A percentile compares a stretch with the other conserved stretches of the same genome.
Conservation (phyloP, 371 early-diverging fungal species). For the Rhizomucor miehei region DNA sequence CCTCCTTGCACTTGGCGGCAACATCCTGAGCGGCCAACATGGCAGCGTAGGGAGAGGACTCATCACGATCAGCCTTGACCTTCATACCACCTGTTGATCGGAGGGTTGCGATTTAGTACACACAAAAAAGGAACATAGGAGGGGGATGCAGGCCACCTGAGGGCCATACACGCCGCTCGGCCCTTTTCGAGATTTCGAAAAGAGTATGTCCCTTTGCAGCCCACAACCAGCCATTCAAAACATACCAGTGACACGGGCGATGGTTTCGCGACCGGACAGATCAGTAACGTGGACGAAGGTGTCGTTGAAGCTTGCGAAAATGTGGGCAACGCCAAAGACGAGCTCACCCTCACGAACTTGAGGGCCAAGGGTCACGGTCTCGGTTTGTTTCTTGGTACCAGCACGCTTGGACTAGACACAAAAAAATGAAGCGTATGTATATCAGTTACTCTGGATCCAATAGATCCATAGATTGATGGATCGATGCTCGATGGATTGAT, state of each 20-base stretch:
- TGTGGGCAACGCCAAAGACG: constrained; percentile 99
- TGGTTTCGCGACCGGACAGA: constrained; percentile 99
- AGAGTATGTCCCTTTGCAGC: constrained; percentile 18
- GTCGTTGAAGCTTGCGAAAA: constrained; percentile 99
- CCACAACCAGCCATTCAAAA: background rate
- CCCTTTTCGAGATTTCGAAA: constrained; percentile 1
- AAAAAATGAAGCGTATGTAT: no score
- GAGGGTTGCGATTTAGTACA: constrained; percentile 3
- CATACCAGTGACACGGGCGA: constrained; percentile 98
- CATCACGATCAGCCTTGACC: constrained; percentile 99
- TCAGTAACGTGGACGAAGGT: constrained; percentile 99
- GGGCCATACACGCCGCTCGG: constrained; percentile 19
- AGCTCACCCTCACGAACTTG: constrained; percentile 97
- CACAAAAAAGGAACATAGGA: constrained; percentile 23
- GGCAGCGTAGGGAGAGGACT: constrained; percentile 99
- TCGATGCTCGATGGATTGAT: constrained; percentile 5
- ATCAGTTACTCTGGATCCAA: no score
- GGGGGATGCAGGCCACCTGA: constrained; percentile 30
- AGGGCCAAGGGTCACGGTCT: constrained; percentile 96
- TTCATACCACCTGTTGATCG: constrained; percentile 95
- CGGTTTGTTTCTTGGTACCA: constrained; percentile 64
- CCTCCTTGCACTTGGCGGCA: constrained; percentile 97
- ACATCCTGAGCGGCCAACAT: constrained; percentile 99
- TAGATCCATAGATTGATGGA: background rate
- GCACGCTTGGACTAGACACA: constrained; percentile 57